phyloP scores from a whole-genome alignment of 495 filamentous ascomycete species.

The Penicillium maclennaniae region DNA sequence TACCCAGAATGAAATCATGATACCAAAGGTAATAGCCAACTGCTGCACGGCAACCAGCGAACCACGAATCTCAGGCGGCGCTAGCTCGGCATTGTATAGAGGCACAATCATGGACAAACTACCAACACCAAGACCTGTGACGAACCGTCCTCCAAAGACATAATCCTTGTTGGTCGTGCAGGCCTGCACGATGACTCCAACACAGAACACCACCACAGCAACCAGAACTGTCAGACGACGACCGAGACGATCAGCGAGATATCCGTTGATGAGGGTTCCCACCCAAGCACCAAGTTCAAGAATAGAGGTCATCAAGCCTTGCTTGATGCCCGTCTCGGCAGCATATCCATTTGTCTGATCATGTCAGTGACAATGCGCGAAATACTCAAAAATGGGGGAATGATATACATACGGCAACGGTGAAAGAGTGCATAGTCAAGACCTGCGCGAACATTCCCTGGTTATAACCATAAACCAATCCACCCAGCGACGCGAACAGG shows the following conservation, averaged over 20 bases:
- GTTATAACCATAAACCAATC: conserved; percentile 39
- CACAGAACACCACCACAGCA: conserved; percentile 63
- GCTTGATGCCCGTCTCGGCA: conserved; percentile 47
- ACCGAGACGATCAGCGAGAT: conserved; percentile 68
- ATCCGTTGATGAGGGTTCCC: conserved; percentile 69
- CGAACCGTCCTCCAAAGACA: conserved; percentile 72
- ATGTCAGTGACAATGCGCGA: neutral
- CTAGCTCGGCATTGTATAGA: conserved; percentile 57
- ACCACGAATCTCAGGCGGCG: conserved; percentile 68
- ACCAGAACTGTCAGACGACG: conserved; percentile 71
- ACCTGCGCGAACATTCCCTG: conserved; percentile 40
- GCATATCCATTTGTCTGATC: conserved; percentile 32
- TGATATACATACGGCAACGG: conserved; percentile 19
- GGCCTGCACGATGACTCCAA: conserved; percentile 74
- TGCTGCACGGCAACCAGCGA: conserved; percentile 69
- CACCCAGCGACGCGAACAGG: conserved; percentile 35
- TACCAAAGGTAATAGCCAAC: conserved; percentile 60
- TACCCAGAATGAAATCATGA: conserved; percentile 59
- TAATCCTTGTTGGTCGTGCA: conserved; percentile 51
- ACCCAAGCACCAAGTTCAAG: conserved; percentile 82
- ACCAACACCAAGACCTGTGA: conserved; percentile 48
- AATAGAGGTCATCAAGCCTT: conserved; percentile 68
- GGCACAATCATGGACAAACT: conserved; percentile 52
- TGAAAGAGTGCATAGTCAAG: conserved; percentile 33
- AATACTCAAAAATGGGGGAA: neutral